Base-by-base conservation (phyloP, 306 rosid genomes). In the Quercus parvula region DNA sequence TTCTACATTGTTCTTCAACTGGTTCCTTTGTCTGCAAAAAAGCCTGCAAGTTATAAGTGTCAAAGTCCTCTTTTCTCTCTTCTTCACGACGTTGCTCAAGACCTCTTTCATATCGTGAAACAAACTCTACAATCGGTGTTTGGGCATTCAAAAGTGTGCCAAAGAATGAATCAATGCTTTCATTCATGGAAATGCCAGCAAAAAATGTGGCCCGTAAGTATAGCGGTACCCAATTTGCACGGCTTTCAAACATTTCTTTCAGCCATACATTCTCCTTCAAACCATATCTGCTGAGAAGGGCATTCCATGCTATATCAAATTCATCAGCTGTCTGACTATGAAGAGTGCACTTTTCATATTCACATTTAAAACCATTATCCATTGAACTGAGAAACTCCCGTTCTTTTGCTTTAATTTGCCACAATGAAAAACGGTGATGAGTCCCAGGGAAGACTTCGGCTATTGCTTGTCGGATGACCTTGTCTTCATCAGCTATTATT, bases 11-110 rank as follows among this genome's bases (percentile, higher is more conserved):
- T 70, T 95, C 97, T 89, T 92, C 99, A 30, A 85, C 85, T 28
- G 96, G 90, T 82, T 95, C 98, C 83, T 95, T 90, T 52, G 98
- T 95, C 89, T 91, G 98, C 92, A 95, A 83, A 87, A 87, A 81
- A n/a, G 92, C 91, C 75, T 87, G 93, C 81, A 92, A 83, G 76
- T 90, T 90, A 38, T 87, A 86, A 78, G 98, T 82, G 80, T 95
- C 87, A 70, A 90, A 92, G 75, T 94, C 96, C 85, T 91, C 96
- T 74, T 90, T 95, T 70, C 92, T 81, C 83, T 95, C 99, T 77
- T 90, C 98, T 78, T 89, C 97, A 19, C 97, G 97, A 14, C 90
- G 96, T 55, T 90, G 90, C 88, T 95, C 96, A 68, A 95, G 86
- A 61, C 89, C 92, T 77, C 87, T 92, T 88, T 95, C 99, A 70